Conservation (phyloP, 192 early-diverging fungal genomes). For the Rhizoclosmatium sp. region DNA sequence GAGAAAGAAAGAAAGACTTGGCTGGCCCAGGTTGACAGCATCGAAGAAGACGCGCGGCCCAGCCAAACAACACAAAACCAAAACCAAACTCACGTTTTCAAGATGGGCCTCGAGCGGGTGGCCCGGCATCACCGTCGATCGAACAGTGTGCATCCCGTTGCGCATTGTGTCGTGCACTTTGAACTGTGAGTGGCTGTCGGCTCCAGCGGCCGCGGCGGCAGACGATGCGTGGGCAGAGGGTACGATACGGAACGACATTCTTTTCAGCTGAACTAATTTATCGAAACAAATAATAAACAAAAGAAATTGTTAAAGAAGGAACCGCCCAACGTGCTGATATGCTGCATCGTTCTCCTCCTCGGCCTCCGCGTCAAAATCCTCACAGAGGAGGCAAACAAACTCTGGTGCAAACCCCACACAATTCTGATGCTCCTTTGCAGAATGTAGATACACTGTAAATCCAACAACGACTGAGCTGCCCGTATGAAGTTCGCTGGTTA, state of each 20-base stretch:
- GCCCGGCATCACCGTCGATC: constrained; percentile 64
- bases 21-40: background rate
- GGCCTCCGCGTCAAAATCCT: background rate
- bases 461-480: background rate
- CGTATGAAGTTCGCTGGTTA: background rate
- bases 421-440: background rate
- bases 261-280: background rate
- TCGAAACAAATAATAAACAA: background rate
- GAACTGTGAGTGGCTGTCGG: constrained; percentile 62
- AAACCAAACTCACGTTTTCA: constrained; percentile 56
- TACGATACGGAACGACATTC: constrained; percentile 35
- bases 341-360: background rate
- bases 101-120: constrained; percentile 87
- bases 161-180: constrained; percentile 87
- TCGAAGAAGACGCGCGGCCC: constrained; percentile 1
- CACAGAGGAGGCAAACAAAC: background rate
- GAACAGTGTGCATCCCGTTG: constrained; percentile 72
- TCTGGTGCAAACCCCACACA: background rate
- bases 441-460: background rate
- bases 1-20: background rate
- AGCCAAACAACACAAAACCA: too few relatives aligned
- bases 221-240: constrained; percentile 25
- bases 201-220: constrained; percentile 38
- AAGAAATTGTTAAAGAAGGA: background rate
- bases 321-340: background rate